Percentiles rank a stretch among this genome's conserved stretches.
Evolutionary conservation across 1,139 yeast genomes (phyloP).

Genomic region (Meyerozyma smithsonii): DNA sequence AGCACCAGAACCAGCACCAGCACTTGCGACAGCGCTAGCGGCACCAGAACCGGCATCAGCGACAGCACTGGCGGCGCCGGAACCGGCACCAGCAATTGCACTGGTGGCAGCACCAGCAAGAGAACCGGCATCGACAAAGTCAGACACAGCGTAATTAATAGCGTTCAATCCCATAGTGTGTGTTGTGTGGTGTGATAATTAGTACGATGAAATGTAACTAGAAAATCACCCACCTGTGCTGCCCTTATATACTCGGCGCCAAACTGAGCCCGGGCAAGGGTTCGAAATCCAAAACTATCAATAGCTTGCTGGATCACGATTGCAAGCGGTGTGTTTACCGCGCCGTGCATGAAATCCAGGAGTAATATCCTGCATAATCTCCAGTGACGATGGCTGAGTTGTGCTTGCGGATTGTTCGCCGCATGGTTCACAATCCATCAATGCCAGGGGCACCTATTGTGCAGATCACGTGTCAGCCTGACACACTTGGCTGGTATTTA

Average conservation of each 20-base stretch:
- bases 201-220: background rate
- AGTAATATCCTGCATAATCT: background rate
- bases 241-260: background rate
- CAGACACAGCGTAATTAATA: conserved; percentile 14
- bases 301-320: background rate
- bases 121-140: conserved; percentile 5
- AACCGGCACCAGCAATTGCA: conserved; percentile 14
- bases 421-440: conserved; percentile 1
- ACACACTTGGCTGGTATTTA: background rate
- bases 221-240: background rate
- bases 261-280: background rate
- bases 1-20: conserved; percentile 8
- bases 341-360: background rate
- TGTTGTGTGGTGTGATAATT: no score
- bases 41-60: conserved; percentile 7
- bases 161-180: conserved; percentile 13
- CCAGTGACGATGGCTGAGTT: background rate
- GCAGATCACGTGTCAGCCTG: background rate
- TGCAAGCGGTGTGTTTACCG: background rate
- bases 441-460: background rate
- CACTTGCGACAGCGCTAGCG: conserved; percentile 6
- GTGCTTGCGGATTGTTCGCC: background rate
- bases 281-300: background rate
- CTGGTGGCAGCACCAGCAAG: conserved; percentile 4
- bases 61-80: conserved; percentile 9